phyloP scores from a whole-genome alignment of 164 flowering plant genomes.

The Brasenia schreberi region DNA sequence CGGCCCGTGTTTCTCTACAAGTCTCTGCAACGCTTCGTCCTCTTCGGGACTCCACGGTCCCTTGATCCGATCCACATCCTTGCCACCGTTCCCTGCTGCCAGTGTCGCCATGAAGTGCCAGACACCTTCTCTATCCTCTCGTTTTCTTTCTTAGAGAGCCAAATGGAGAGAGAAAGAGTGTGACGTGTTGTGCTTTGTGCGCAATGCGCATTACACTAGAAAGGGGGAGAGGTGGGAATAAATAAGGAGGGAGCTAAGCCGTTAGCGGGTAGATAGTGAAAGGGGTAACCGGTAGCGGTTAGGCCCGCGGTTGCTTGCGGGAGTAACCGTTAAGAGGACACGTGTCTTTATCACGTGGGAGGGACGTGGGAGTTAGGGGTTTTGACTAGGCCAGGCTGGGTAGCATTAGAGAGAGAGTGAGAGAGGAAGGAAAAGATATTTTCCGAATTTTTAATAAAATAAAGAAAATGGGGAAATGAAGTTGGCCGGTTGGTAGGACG shows the following conservation, averaged over 20 bases:
- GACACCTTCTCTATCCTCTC: not conserved
- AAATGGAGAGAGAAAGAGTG: not conserved
- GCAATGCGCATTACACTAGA: not conserved
- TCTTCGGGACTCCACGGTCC: conserved; percentile 98
- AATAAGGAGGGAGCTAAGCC: not conserved
- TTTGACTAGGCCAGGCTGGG: conserved; percentile 61
- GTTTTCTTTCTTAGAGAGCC: not conserved
- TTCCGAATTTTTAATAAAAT: too few species aligned
- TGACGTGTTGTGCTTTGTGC: not conserved
- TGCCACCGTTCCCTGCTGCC: conserved; percentile 5
- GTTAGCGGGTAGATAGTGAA: not conserved
- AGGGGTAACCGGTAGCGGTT: conserved; percentile 3
- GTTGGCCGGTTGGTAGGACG: too few species aligned
- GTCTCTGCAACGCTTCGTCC: conserved; percentile 41
- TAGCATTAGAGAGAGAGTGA: conserved; percentile 14
- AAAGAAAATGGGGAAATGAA: not conserved
- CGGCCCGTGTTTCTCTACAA: conserved; percentile 66
- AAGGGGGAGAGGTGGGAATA: not conserved
- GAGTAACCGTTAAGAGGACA: conserved; percentile 10
- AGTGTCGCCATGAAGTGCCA: not conserved
- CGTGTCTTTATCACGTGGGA: conserved; percentile 38
- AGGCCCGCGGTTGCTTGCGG: conserved; percentile 21
- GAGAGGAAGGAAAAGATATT: not conserved
- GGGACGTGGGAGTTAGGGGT: conserved; percentile 4
- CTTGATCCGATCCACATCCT: conserved; percentile 64